Evolutionary conservation across 2,329 filamentous ascomycete species (phyloP).

Genomic region (Neonectria sp.): DNA sequence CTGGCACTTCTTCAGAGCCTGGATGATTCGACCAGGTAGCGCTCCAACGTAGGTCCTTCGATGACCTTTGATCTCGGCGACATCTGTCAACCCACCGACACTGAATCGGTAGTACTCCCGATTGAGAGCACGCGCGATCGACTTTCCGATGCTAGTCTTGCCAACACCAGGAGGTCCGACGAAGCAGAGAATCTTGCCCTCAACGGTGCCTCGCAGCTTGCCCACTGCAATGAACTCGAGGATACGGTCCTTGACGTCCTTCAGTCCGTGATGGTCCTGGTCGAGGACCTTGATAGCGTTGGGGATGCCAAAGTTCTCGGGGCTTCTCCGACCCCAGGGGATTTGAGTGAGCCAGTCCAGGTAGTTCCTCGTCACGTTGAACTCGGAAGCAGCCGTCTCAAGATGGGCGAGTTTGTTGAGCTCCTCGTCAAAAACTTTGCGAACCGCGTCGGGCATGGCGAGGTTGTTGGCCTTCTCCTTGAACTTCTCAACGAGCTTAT

Average conservation of each 20-base stretch:
- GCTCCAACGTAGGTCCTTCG: constrained; percentile 96
- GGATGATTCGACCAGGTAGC: constrained; percentile 95
- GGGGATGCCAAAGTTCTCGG: constrained; percentile 96
- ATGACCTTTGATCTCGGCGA: constrained; percentile 99
- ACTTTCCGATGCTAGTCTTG: constrained; percentile 99
- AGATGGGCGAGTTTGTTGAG: constrained; percentile 96
- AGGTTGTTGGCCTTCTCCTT: constrained; percentile 94
- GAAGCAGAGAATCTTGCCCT: constrained; percentile 98
- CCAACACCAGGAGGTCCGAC: constrained; percentile 97
- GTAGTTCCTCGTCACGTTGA: constrained; percentile 98
- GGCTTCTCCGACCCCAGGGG: constrained; percentile 94
- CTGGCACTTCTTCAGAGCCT: constrained; percentile 98
- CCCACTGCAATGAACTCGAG: constrained; percentile 98
- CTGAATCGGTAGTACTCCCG: constrained; percentile 98
- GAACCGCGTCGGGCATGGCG: constrained; percentile 96
- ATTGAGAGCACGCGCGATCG: constrained; percentile 94
- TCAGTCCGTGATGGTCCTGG: constrained; percentile 95
- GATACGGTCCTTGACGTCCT: constrained; percentile 99
- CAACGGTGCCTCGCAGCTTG: constrained; percentile 95
- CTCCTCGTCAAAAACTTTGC: constrained; percentile 98
- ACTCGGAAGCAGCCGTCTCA: constrained; percentile 96
- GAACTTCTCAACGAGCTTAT: constrained; percentile 98
- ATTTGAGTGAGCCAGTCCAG: constrained; percentile 99
- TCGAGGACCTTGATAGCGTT: constrained; percentile 93
- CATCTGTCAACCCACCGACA: constrained; percentile 95